These are phyloP conservation scores for Tritrichomonas foetus DNA, from an alignment of 208 protist species.

Conservation along the genomic window DNA sequence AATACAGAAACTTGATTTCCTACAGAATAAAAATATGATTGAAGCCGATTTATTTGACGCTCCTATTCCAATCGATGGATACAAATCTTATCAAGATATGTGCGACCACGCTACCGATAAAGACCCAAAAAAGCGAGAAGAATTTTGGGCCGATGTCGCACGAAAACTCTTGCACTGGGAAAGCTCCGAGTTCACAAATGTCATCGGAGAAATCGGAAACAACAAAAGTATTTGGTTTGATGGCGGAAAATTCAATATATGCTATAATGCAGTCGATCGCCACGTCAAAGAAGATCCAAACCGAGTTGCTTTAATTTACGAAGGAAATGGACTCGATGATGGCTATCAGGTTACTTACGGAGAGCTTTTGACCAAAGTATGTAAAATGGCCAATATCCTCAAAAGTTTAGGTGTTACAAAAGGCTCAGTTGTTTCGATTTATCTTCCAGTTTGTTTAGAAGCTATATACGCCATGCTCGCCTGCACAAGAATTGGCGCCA, in stretches of 20 bases:
- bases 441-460: conserved; percentile 84
- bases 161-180: background rate
- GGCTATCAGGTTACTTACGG: conserved; percentile 21
- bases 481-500: conserved; percentile 85
- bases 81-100: no score
- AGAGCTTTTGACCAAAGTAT: conserved; percentile 37
- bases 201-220: conserved; percentile 22
- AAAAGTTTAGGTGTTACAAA: conserved; percentile 70
- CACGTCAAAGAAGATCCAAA: conserved; percentile 37
- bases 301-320: conserved; percentile 46
- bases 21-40: no score
- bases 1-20: no score
- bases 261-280: conserved; percentile 52
- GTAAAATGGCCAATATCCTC: conserved; percentile 58
- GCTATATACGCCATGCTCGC: conserved; percentile 79
- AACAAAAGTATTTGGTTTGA: conserved; percentile 37
- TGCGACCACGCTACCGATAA: no score
- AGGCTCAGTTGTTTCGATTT: conserved; percentile 74
- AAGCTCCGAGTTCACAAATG: background rate
- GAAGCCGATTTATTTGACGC: no score
- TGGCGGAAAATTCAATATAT: conserved; percentile 46
- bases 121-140: background rate
- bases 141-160: background rate
- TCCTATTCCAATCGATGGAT: no score
- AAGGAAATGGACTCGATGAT: conserved; percentile 43